Conservation (phyloP, 805 yeast genomes). For the Wickerhamomyces queroliae region DNA sequence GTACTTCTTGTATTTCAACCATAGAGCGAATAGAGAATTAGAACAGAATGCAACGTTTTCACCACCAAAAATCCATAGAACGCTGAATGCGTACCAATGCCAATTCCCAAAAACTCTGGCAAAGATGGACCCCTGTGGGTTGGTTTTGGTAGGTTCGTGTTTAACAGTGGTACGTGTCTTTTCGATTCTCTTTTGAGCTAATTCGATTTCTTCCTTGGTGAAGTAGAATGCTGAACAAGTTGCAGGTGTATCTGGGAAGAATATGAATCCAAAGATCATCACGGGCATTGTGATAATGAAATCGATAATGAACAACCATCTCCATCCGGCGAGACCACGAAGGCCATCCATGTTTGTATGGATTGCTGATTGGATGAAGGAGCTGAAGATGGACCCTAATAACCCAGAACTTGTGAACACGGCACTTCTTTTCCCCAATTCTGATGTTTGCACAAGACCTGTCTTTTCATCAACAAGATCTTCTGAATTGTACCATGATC, state of each 20-base stretch:
- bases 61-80: slow-evolving; percentile 48
- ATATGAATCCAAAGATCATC: slow-evolving; percentile 47
- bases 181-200: slow-evolving; percentile 38
- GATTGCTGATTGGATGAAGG: slow-evolving; percentile 54
- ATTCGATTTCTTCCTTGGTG: slow-evolving; percentile 31
- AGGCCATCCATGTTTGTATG: slow-evolving; percentile 38
- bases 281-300: slow-evolving; percentile 54
- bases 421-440: slow-evolving; percentile 45
- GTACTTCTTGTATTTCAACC: slow-evolving; percentile 37
- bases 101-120: slow-evolving; percentile 44
- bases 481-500: slow-evolving; percentile 44
- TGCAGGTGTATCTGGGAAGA: slow-evolving; percentile 58
- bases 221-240: slow-evolving; percentile 35
- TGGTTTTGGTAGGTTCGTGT: slow-evolving; percentile 18
- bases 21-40: slow-evolving; percentile 41
- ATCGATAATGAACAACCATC: slow-evolving; percentile 65
- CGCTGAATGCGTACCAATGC: slow-evolving; percentile 52
- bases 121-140: slow-evolving; percentile 29
- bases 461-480: slow-evolving; percentile 19
- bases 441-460: slow-evolving; percentile 25
- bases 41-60: slow-evolving; percentile 40
- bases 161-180: slow-evolving; percentile 21
- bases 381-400: slow-evolving; percentile 48
- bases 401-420: slow-evolving; percentile 50
- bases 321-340: slow-evolving; percentile 55